phyloP scores from a whole-genome alignment of 2,329 filamentous ascomycete genomes.

The Claviceps maximensis region DNA sequence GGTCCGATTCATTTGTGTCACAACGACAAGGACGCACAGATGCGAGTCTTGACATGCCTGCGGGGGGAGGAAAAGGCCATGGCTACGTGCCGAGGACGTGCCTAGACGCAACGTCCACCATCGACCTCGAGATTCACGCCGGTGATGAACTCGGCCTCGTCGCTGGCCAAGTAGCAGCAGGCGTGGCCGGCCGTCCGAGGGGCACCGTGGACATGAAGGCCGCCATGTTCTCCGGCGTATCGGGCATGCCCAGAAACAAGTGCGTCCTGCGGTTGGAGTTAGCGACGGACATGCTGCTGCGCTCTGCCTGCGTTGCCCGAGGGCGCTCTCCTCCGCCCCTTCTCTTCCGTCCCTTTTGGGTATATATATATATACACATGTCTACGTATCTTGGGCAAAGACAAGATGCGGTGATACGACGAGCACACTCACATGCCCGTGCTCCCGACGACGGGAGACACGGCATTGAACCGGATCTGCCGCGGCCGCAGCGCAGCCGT shows the following conservation, averaged over 20 bases:
- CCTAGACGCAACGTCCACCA: constrained; percentile 15
- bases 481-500: constrained; percentile 47
- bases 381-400: too few species aligned
- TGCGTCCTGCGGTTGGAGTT: constrained; percentile 20
- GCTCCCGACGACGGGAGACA: constrained; percentile 54
- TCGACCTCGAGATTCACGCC: constrained; percentile 5
- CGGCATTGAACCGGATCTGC: constrained; percentile 59
- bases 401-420: too few species aligned
- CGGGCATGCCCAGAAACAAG: constrained; percentile 45
- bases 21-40: too few species aligned
- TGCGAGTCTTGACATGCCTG: too few species aligned
- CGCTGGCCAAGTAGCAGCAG: constrained; percentile 55
- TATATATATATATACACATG: too few species aligned
- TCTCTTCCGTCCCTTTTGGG: too few species aligned
- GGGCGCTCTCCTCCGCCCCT: too few species aligned
- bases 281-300: too few species aligned
- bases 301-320: too few species aligned
- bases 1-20: too few species aligned
- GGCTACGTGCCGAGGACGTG: background rate
- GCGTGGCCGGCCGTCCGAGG: constrained; percentile 49
- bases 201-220: constrained; percentile 41
- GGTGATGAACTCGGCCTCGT: constrained; percentile 49
- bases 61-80: too few species aligned
- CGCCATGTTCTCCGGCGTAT: constrained; percentile 47
- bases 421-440: constrained; percentile 45